These are phyloP conservation scores for Neofusicoccum cordaticola DNA, from an alignment of 2,329 filamentous ascomycete species.

Conservation along the genomic window DNA sequence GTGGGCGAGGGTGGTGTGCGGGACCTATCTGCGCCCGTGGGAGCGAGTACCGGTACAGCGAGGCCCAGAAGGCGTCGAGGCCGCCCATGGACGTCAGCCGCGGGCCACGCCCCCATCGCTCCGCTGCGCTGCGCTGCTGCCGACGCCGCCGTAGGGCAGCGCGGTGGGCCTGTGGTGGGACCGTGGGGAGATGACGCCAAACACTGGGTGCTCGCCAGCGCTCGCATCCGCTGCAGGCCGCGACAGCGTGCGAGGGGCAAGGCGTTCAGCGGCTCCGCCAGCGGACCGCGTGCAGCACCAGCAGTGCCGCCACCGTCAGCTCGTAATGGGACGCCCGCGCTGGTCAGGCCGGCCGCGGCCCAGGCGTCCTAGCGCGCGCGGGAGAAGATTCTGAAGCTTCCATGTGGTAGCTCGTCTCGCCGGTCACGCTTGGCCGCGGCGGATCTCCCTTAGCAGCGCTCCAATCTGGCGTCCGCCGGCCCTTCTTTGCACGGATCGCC, in stretches of 20 bases:
- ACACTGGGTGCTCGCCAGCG: neutral
- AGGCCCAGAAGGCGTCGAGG: neutral
- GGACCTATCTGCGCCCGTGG: neutral
- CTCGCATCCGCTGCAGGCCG: neutral
- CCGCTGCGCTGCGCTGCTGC: neutral
- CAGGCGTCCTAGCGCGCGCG: slow-evolving; percentile 1
- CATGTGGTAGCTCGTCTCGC: slow-evolving; percentile 5
- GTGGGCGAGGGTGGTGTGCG: neutral
- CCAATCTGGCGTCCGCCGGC: slow-evolving; percentile 2
- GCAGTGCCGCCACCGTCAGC: slow-evolving; percentile 3
- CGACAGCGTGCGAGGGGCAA: neutral
- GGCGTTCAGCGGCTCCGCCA: neutral
- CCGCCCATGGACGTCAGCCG: too few relatives aligned
- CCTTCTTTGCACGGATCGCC: slow-evolving; percentile 16
- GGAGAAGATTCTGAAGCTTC: slow-evolving; percentile 15
- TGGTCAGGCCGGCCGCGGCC: neutral
- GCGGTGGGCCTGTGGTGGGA: neutral
- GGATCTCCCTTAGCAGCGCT: slow-evolving; percentile 10
- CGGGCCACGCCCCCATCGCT: too few relatives aligned
- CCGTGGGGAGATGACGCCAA: slow-evolving; percentile 11
- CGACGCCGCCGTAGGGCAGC: neutral
- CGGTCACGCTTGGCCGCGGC: slow-evolving; percentile 8
- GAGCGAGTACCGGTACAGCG: neutral
- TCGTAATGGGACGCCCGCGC: neutral
- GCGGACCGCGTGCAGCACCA: neutral